Evolutionary conservation across 768 basidiomycete species (phyloP).

Genomic region (Termitomyces heimii): DNA sequence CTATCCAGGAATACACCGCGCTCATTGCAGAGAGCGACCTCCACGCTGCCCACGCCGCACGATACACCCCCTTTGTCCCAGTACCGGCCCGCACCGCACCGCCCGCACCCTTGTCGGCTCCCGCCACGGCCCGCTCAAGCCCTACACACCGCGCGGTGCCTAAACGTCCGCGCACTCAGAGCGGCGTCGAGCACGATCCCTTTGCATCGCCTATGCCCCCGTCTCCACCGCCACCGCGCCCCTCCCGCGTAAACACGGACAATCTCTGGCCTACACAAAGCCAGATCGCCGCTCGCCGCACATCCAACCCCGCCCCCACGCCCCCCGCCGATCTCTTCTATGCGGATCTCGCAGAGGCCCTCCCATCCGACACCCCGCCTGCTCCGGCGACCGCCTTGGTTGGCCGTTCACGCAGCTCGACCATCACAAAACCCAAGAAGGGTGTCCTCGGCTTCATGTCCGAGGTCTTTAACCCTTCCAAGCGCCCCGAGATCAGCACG

Average conservation of each 20-base stretch:
- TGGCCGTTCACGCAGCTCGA: slow-evolving; percentile 41
- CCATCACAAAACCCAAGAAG: slow-evolving; percentile 48
- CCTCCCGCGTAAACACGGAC: slow-evolving; percentile 81
- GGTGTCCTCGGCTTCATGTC: slow-evolving; percentile 74
- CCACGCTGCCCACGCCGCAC: slow-evolving; percentile 47
- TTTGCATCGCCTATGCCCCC: slow-evolving; percentile 36
- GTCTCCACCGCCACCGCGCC: slow-evolving; percentile 64
- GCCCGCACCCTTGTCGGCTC: slow-evolving; percentile 8
- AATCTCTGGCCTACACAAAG: slow-evolving; percentile 52
- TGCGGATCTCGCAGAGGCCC: slow-evolving; percentile 38
- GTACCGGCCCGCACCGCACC: slow-evolving; percentile 23
- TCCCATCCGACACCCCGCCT: slow-evolving; percentile 20
- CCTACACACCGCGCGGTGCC: slow-evolving; percentile 39
- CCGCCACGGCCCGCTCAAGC: slow-evolving; percentile 13
- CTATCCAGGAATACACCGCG: slow-evolving; percentile 72
- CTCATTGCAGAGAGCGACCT: slow-evolving; percentile 57
- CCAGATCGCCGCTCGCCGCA: slow-evolving; percentile 39
- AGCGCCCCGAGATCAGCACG: slow-evolving; percentile 89
- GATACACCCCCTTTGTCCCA: slow-evolving; percentile 24
- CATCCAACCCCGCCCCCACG: slow-evolving; percentile 40
- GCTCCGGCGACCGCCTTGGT: slow-evolving; percentile 13
- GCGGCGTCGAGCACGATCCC: slow-evolving; percentile 49
- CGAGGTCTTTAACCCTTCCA: slow-evolving; percentile 61
- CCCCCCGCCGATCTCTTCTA: slow-evolving; percentile 30
- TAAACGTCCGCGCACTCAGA: slow-evolving; percentile 53